Evolutionary conservation across 257 asterid species (phyloP).

Genomic region (Solanum stenotomum): DNA sequence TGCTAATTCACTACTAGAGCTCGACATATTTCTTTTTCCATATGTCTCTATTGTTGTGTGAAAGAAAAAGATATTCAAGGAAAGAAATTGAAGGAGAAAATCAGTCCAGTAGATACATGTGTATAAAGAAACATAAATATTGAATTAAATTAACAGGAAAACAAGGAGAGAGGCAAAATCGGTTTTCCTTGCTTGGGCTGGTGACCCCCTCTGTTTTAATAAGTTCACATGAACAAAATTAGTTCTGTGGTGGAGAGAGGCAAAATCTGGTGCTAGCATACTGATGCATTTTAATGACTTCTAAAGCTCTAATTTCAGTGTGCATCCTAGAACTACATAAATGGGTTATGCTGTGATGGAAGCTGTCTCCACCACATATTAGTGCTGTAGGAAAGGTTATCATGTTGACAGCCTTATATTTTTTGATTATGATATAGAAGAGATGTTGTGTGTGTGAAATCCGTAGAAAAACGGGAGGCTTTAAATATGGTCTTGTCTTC

Average conservation of each 20-base stretch:
- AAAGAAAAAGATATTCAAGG: too few relatives aligned
- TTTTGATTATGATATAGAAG: neutral
- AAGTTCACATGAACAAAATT: neutral
- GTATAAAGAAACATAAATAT: neutral
- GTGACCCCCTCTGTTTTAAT: neutral
- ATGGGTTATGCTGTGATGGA: neutral
- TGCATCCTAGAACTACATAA: neutral
- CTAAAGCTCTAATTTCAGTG: neutral
- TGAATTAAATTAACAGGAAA: neutral
- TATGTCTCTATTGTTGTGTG: too few relatives aligned
- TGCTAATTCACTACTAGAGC: neutral
- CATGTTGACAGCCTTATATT: neutral
- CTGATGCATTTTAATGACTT: neutral
- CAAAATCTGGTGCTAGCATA: neutral
- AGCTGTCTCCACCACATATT: neutral
- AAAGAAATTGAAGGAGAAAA: too few relatives aligned
- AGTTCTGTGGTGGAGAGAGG: neutral
- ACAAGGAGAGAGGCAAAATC: neutral
- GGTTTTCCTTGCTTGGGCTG: neutral
- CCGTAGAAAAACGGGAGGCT: neutral
- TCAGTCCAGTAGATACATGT: neutral
- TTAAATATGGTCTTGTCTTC: neutral
- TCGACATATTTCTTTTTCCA: too few relatives aligned
- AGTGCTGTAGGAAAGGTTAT: neutral
- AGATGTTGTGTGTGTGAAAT: neutral